Evolutionary conservation across 495 filamentous ascomycete genomes (phyloP).

Genomic region (Chaetomidium leptoderma): DNA sequence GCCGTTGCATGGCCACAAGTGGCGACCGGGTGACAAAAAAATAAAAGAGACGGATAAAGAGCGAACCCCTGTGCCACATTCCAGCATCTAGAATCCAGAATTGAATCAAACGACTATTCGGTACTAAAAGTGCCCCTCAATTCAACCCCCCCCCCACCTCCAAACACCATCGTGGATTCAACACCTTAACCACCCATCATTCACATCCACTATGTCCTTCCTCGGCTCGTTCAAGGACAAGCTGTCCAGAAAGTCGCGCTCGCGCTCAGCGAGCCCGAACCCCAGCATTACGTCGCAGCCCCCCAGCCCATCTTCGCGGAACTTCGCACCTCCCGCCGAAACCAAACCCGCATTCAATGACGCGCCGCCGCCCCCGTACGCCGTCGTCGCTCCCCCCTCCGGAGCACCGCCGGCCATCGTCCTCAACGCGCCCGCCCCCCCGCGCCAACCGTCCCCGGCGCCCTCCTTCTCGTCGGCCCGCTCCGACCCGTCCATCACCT

Average conservation of each 20-base stretch:
- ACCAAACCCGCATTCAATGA: conserved; percentile 8
- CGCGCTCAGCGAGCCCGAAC: conserved; percentile 17
- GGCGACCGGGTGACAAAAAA: too few species aligned
- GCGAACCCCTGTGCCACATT: too few species aligned
- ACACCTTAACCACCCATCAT: background rate
- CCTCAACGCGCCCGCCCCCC: conserved; percentile 1
- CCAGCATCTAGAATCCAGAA: too few species aligned
- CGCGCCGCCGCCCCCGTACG: conserved; percentile 15
- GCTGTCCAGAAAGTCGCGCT: conserved; percentile 16
- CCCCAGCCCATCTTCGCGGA: too few species aligned
- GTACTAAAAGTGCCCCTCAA: too few species aligned
- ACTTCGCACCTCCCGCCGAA: background rate
- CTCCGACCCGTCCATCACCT: conserved; percentile 24
- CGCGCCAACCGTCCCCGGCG: conserved; percentile 20
- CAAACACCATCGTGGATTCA: background rate
- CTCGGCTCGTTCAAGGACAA: conserved; percentile 25
- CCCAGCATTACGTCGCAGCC: background rate
- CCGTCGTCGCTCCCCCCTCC: conserved; percentile 11
- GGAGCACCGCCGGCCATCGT: conserved; percentile 19
- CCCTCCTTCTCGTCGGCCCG: conserved; percentile 23
- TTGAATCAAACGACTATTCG: too few species aligned
- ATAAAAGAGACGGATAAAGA: too few species aligned
- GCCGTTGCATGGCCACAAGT: too few species aligned
- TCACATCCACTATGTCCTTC: conserved; percentile 6
- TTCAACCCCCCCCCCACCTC: too few species aligned